Conservation (phyloP, 371 early-diverging fungal genomes). For the Capniomyces stellatus region DNA sequence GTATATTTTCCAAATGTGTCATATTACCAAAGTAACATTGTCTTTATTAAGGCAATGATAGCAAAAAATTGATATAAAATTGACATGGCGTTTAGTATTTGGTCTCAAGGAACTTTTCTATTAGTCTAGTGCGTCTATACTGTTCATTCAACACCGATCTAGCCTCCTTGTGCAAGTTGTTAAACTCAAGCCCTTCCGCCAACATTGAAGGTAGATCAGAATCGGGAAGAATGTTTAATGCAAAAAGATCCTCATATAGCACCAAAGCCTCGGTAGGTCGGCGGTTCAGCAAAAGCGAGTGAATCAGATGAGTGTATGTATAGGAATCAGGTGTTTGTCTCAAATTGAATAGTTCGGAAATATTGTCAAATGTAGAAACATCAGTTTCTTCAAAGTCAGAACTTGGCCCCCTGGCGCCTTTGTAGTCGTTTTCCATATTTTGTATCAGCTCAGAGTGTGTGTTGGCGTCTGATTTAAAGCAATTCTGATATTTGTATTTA, state of each 20-base stretch:
- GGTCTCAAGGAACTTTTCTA: background rate
- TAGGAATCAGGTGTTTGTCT: background rate
- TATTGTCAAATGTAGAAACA: background rate
- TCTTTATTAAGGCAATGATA: no score
- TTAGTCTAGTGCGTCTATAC: background rate
- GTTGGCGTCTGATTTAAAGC: background rate
- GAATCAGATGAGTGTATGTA: background rate
- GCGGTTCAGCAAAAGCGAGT: background rate
- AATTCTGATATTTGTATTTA: background rate
- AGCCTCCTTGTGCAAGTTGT: background rate
- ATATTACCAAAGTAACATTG: no score
- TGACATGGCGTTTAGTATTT: no score
- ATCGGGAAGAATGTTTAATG: background rate
- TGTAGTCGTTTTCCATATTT: background rate
- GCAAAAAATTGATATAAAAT: no score
- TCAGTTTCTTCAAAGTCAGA: background rate
- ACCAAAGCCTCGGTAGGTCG: background rate
- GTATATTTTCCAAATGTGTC: no score
- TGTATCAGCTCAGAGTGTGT: background rate
- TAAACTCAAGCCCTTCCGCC: background rate
- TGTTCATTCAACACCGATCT: background rate
- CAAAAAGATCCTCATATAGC: background rate
- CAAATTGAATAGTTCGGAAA: background rate
- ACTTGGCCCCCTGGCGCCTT: background rate
- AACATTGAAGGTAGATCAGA: background rate